Base-by-base conservation (phyloP, 2,329 filamentous ascomycete genomes). In the Alternaria alternata region DNA sequence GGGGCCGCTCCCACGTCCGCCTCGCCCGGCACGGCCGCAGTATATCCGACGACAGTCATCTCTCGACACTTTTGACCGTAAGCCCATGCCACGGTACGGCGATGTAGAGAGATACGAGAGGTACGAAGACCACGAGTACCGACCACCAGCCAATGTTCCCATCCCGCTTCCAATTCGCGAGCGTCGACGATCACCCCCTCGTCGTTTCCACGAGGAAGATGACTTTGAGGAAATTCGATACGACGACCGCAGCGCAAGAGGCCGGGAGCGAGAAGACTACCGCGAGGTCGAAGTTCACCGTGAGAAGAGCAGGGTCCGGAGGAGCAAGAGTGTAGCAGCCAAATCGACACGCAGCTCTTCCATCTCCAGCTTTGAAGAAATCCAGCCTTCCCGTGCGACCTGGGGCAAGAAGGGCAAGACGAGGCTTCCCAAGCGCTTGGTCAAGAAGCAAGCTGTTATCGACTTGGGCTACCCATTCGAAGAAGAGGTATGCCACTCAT, bases 51-150 rank as follows among this genome's bases (percentile, higher is more conserved):
- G 94, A 43, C 93, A 96, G 77, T 96, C 93, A 14, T 96, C 93
- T 53, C 84, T 97, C 39, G 94, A 97, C 77, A 96, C 91, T 0
- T 97, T 93, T 74, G 94, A 97, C 78, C 89, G 93, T 49, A 88
- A 88, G 28, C 90, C 91, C 1, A 69, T 84, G 55, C 83, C 84
- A 32, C 83, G 86, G 44, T 84, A 85, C 62, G 83, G 82, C 54
- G 84, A 89, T 38, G 78, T 84, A 20, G 86, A 88, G 52, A 80
- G 84, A 34, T 54, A 56, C n/a, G 65, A 67, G 44, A 59, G 63
- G 7, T 61, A 64, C n/a, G 57, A 67, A 34, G 54, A 46, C 11
- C 69, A 75, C 44, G 88, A 91, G 62, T 88, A 89, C 67, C 83
- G 85, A n/a, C 83, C 86, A n/a, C 87, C 88, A 61, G 83, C 85